phyloP scores from a whole-genome alignment of 1,284 basidiomycete genomes.

The Exsudoporus floridanus region DNA sequence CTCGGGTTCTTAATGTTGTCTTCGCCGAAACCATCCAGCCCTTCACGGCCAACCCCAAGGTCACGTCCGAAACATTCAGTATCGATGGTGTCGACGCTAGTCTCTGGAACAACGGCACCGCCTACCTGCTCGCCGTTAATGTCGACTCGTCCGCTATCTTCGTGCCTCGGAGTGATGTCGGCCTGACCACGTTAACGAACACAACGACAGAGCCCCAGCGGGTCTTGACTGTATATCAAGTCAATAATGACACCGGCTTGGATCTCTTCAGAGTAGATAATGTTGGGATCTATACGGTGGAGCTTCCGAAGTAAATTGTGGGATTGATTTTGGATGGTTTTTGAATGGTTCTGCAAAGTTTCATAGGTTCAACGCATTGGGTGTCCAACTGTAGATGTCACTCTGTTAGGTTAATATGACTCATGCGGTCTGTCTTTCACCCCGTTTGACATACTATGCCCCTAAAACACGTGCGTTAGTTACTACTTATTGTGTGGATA shows the following conservation, averaged over 20 bases:
- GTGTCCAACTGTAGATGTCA: too few species aligned
- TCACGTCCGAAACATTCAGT: slow-evolving; percentile 4
- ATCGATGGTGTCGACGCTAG: slow-evolving; percentile 24
- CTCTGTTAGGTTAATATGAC: too few species aligned
- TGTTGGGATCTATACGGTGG: slow-evolving; percentile 28
- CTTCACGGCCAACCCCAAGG: slow-evolving; percentile 20
- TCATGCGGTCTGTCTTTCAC: too few species aligned
- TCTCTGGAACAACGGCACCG: slow-evolving; percentile 24
- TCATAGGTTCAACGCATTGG: too few species aligned
- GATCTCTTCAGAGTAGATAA: slow-evolving; percentile 13
- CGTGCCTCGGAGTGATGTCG: slow-evolving; percentile 24
- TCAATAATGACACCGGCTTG: slow-evolving; percentile 22
- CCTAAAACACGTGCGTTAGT: too few species aligned
- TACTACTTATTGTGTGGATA: too few species aligned
- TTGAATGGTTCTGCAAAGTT: too few species aligned
- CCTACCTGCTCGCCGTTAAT: slow-evolving; percentile 25
- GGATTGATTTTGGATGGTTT: not conserved
- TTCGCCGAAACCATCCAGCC: slow-evolving; percentile 16
- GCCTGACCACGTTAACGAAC: slow-evolving; percentile 20
- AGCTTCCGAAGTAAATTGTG: not conserved
- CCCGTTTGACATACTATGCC: too few species aligned
- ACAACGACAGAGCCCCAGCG: slow-evolving; percentile 19
- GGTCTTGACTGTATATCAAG: slow-evolving; percentile 11
- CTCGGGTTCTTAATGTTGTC: slow-evolving; percentile 3
- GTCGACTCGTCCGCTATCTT: not conserved